Evolutionary conservation across 345 rosid species (phyloP), one percentile per base, ranked within the genome.

Genomic region (Lagerstroemia speciosa): DNA sequence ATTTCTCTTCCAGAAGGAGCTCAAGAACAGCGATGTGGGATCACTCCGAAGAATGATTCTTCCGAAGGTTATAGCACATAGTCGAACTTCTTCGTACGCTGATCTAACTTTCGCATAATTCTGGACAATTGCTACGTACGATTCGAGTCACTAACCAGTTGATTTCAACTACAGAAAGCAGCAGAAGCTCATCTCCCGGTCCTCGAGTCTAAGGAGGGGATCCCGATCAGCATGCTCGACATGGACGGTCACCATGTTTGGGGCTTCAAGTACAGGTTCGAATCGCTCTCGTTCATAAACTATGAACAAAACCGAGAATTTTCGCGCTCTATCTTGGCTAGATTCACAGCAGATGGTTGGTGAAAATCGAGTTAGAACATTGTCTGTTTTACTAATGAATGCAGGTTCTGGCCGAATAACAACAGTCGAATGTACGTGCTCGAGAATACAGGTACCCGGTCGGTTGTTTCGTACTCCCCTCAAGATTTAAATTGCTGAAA

Each of bases 341-440:
- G 38, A 50, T 17, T 48, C 26, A 48, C 10, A 52, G 11, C 31
- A 34, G 43, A 37, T 41, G 46, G n/a, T n/a, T n/a, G n/a, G n/a
- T n/a, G n/a, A n/a, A n/a, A n/a, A n/a, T n/a, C n/a, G n/a, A n/a
- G n/a, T n/a, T n/a, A n/a, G n/a, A n/a, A n/a, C n/a, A n/a, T n/a
- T n/a, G n/a, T n/a, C n/a, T 34, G 26, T 63, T 11, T 30, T 33
- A 22, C 0, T 37, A n/a, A 5, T 34, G 26, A 3, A n/a, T 8
- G 38, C 87, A 95, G 99, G 87, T 95, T 85, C 77, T 92, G 99
- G 98, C 99, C 99, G 26, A 92, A 92, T 68, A 95, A 95, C 89
- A 95, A 87, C 66, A 95, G 99, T 73, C 75, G 98, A 58, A 95
- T 95, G 98, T 92, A 95, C 64, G 98, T 95, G 41, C 87, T 95